Conservation (phyloP, 768 basidiomycete species). For the Tricholoma sp. region DNA sequence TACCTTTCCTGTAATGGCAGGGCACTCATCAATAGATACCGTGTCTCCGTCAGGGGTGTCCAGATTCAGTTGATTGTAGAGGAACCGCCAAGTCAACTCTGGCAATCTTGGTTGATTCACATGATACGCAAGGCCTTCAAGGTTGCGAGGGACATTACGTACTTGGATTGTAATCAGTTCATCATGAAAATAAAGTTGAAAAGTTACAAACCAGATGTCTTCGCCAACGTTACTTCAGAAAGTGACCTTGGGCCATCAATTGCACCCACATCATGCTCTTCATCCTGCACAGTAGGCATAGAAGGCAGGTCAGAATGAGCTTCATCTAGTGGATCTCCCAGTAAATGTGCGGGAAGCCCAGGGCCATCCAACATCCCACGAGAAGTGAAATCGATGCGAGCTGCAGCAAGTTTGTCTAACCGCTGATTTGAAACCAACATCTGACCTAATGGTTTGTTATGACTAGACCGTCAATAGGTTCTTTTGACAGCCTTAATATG, state of each 20-base stretch:
- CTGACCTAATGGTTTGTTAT: too few relatives aligned
- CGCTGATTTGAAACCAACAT: too few relatives aligned
- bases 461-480: too few relatives aligned
- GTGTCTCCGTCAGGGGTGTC: constrained; percentile 7
- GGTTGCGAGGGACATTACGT: constrained; percentile 9
- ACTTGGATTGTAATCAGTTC: constrained; percentile 3
- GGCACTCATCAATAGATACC: neutral
- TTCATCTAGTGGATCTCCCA: neutral
- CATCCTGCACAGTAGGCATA: neutral
- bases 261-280: neutral
- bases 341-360: neutral
- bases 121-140: constrained; percentile 9
- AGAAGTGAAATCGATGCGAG: too few relatives aligned
- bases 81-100: neutral
- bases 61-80: constrained; percentile 12
- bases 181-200: neutral
- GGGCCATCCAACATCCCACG: too few relatives aligned
- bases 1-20: constrained; percentile 13
- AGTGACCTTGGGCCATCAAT: neutral
- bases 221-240: too few relatives aligned
- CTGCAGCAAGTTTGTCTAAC: too few relatives aligned
- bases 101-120: neutral
- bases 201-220: neutral
- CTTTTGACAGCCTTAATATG: too few relatives aligned
- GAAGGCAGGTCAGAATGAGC: neutral